Base-by-base conservation (phyloP, 768 basidiomycete genomes). In the Tylopilus sp. region DNA sequence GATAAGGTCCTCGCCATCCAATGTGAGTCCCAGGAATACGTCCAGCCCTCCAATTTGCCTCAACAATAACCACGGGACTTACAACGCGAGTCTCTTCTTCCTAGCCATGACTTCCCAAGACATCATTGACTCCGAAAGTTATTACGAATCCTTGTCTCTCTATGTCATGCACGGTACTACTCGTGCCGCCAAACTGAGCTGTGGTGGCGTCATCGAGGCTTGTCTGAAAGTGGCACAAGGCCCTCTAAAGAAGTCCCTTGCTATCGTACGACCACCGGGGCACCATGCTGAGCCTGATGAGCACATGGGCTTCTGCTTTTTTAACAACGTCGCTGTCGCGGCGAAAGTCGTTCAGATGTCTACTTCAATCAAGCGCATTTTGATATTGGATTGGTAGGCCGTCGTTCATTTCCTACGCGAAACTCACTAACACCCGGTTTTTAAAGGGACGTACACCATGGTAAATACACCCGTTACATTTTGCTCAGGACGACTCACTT, bases 221-320 rank as follows among this genome's bases (percentile, higher is more conserved):
- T 80, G 83, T 61, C 75, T 93, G 12, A 84, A 91, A 4, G 94
- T 98, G 40, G 94, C 91, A 28, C 81, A 82, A 30, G 79, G 85
- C 13, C 78, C 85, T 57, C 74, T 98, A 35, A 79, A 86, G 61
- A 98, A 95, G 68, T 78, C 89, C 0, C 88, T 99, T 65, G 97
- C 97, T 2, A 91, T 98, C 55, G 95, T 98, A 31, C 82, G 97
- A 47, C 97, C 97, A 12, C 97, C 97, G 0, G 97, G 97, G 0
- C 97, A 99, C 66, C 97, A 99, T 63, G 95, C 97, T 6, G 97
- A 99, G 66, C 97, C 97, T 5, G 91, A 97, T 57, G 88, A 95
- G 65, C 90, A 92, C 57, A 98, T 98, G 95, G 97, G 97, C 1
- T 99, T 99, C 69, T 98, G 97, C 70, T 97, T 99, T 75, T 97